Conservation (phyloP, 192 early-diverging fungal species). For the Podila minutissima region DNA sequence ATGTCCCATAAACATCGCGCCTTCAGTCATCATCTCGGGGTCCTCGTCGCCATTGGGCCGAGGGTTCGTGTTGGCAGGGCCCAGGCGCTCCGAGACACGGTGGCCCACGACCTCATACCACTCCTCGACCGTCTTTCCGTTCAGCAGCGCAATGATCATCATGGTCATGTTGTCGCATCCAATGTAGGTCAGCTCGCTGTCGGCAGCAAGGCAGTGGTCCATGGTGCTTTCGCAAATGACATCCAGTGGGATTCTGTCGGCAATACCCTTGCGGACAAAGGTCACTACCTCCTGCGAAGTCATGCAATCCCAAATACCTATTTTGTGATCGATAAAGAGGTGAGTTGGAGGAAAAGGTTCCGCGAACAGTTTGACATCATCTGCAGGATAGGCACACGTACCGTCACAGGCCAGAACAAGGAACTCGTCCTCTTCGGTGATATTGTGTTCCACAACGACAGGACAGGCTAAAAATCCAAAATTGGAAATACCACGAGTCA, state of each 20-base stretch:
- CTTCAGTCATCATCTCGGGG: constrained; percentile 15
- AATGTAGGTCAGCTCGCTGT: constrained; percentile 87
- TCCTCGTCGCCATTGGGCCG: constrained; percentile 37
- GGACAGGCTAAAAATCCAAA: constrained; percentile 68
- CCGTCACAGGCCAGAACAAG: constrained; percentile 97
- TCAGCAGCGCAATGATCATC: constrained; percentile 86
- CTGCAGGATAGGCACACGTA: constrained; percentile 22
- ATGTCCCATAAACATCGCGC: too few relatives aligned
- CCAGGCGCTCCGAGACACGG: constrained; percentile 31
- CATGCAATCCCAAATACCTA: constrained; percentile 99
- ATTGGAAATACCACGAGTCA: background rate
- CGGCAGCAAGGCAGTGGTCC: constrained; percentile 90
- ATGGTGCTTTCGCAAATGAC: constrained; percentile 88
- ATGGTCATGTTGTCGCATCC: constrained; percentile 99
- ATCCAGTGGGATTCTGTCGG: constrained; percentile 36
- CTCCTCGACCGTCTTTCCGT: constrained; percentile 78
- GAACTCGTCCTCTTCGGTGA: constrained; percentile 86
- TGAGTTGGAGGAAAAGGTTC: too few relatives aligned
- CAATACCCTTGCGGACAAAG: constrained; percentile 75
- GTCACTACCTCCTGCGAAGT: constrained; percentile 87
- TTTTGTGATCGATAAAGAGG: background rate
- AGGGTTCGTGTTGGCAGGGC: constrained; percentile 14
- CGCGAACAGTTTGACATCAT: too few relatives aligned
- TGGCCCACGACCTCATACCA: constrained; percentile 71
- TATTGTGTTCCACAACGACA: constrained; percentile 73